A percentile compares a stretch with the other conserved stretches of the same genome.
phyloP scores from a whole-genome alignment of 2,329 filamentous ascomycete species.

The Fusarium metavorans region DNA sequence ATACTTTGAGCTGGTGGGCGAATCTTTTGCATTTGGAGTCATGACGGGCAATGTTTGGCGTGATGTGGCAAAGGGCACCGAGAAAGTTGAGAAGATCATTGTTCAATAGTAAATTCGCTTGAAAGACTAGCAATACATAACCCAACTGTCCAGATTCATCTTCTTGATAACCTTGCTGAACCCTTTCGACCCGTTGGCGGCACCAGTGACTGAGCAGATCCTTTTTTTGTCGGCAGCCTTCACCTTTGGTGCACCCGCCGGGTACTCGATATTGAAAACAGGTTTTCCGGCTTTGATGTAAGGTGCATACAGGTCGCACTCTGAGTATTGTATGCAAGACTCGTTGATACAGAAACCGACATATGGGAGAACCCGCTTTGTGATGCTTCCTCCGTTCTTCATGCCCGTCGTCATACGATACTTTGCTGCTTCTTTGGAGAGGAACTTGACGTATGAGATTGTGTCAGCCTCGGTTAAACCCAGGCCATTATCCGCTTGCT shows the following conservation, averaged over 20 bases:
- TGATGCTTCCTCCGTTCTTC: conserved; percentile 75
- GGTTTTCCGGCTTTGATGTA: conserved; percentile 73
- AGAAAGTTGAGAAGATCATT: background rate
- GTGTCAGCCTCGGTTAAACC: conserved; percentile 67
- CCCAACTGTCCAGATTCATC: conserved; percentile 73
- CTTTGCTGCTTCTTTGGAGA: conserved; percentile 65
- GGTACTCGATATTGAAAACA: conserved; percentile 81
- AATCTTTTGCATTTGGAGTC: background rate
- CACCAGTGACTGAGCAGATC: conserved; percentile 57
- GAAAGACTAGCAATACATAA: conserved; percentile 61
- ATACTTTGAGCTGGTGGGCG: background rate
- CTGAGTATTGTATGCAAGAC: conserved; percentile 71
- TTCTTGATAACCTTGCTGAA: conserved; percentile 77
- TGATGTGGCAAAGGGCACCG: background rate
- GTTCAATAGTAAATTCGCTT: background rate
- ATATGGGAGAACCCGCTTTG: conserved; percentile 58
- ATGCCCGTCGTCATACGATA: conserved; percentile 72
- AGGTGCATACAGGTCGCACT: conserved; percentile 68
- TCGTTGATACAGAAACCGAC: conserved; percentile 78
- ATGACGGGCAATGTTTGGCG: background rate
- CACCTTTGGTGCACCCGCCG: conserved; percentile 60
- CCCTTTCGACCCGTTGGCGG: conserved; percentile 55
- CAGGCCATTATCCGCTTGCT: conserved; percentile 72
- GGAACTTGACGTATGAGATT: conserved; percentile 69
- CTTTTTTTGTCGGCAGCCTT: conserved; percentile 47